Conservation (phyloP, 306 rosid genomes). For the Myrica gale region DNA sequence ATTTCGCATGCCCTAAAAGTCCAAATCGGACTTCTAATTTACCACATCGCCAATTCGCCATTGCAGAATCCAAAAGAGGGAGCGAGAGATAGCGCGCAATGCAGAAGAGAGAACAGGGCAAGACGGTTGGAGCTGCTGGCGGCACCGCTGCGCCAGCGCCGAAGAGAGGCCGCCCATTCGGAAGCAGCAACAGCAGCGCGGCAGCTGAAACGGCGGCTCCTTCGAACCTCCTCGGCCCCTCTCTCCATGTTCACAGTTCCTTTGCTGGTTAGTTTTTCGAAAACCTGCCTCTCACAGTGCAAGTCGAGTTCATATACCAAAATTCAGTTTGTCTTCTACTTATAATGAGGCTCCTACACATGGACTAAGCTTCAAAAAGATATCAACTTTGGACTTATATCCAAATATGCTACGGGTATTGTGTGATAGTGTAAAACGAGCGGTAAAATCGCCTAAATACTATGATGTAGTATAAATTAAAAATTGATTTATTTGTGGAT, state of each 20-base stretch:
- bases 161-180: constrained; percentile 91
- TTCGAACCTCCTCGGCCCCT: constrained; percentile 81
- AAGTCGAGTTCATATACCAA: not conserved
- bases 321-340: not conserved
- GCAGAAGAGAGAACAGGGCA: constrained; percentile 94
- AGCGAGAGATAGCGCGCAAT: constrained; percentile 27
- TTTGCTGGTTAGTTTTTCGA: constrained; percentile 72
- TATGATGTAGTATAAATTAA: not conserved
- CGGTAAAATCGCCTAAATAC: not conserved
- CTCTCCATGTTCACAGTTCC: constrained; percentile 85
- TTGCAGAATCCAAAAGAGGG: not conserved
- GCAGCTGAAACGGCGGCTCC: constrained; percentile 72
- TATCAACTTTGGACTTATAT: not conserved
- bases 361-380: not conserved
- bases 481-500: not conserved
- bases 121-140: constrained; percentile 60
- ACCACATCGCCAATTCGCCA: constrained; percentile 20
- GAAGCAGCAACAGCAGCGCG: constrained; percentile 52
- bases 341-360: not conserved
- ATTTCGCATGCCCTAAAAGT: not conserved
- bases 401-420: not conserved
- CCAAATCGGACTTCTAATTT: not conserved
- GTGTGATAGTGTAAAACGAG: not conserved
- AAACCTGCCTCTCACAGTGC: not conserved
- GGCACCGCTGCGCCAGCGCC: constrained; percentile 76